phyloP scores from a whole-genome alignment of 768 basidiomycete genomes.

The Boletus pseudopeckii region DNA sequence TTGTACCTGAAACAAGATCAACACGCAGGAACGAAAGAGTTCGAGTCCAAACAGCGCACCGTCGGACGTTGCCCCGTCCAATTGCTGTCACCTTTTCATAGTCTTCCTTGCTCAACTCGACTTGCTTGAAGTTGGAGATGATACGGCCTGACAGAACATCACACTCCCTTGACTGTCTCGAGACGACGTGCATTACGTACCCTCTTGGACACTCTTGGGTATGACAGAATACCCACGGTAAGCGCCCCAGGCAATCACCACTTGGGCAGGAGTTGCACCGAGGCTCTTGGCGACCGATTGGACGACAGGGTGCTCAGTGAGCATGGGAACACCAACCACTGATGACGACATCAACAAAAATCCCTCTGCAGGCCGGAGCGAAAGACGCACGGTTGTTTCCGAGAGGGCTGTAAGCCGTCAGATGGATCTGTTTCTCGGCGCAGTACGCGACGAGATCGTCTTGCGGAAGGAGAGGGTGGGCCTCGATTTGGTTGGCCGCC shows the following conservation, averaged over 20 bases:
- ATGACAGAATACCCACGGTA: slow-evolving; percentile 78
- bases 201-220: slow-evolving; percentile 74
- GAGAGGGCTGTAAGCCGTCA: slow-evolving; percentile 72
- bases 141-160: slow-evolving; percentile 48
- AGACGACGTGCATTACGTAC: slow-evolving; percentile 24
- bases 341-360: background rate
- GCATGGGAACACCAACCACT: slow-evolving; percentile 60
- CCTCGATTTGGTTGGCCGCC: slow-evolving; percentile 78
- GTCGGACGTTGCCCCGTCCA: slow-evolving; percentile 36
- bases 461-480: slow-evolving; percentile 77
- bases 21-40: background rate
- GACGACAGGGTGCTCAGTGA: slow-evolving; percentile 66
- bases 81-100: slow-evolving; percentile 49
- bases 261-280: slow-evolving; percentile 70
- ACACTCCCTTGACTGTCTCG: background rate
- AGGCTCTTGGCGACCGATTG: slow-evolving; percentile 60
- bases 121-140: slow-evolving; percentile 73
- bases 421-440: slow-evolving; percentile 64
- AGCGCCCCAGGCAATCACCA: slow-evolving; percentile 78
- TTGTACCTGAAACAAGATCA: slow-evolving; percentile 39
- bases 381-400: slow-evolving; percentile 67
- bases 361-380: background rate
- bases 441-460: slow-evolving; percentile 69
- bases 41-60: slow-evolving; percentile 19
- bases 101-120: slow-evolving; percentile 63